These are phyloP conservation scores for Entonaema liquescens DNA, from an alignment of 495 filamentous ascomycete species.

Conservation along the genomic window DNA sequence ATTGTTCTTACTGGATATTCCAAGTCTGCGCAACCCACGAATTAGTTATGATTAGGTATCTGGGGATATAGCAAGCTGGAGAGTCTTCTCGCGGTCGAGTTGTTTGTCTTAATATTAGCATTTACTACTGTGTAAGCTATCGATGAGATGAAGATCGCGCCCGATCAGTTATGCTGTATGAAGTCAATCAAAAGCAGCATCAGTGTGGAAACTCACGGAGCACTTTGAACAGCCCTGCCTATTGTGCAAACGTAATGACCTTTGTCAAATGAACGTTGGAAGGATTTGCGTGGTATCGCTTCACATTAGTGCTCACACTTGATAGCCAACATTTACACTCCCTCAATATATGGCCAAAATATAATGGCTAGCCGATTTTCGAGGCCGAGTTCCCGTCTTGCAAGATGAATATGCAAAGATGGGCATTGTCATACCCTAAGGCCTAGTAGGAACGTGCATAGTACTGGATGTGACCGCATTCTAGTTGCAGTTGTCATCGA, in stretches of 20 bases:
- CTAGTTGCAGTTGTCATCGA: slow-evolving; percentile 9
- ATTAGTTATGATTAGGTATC: background rate
- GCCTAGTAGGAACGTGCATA: background rate
- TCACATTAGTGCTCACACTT: background rate
- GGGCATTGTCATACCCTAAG: slow-evolving; percentile 4
- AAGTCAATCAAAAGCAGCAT: background rate
- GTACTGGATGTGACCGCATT: slow-evolving; percentile 8
- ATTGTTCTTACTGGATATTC: background rate
- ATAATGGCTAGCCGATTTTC: background rate
- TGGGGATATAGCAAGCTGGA: background rate
- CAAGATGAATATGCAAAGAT: background rate
- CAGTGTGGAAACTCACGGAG: background rate
- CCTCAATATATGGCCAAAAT: background rate
- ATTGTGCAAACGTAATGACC: background rate
- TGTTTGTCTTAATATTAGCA: background rate
- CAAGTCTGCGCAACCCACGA: background rate
- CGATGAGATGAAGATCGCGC: background rate
- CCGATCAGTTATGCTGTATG: background rate
- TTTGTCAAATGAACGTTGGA: background rate
- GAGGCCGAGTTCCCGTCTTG: background rate
- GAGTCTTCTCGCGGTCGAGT: background rate
- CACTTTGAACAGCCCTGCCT: background rate
- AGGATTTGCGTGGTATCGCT: background rate
- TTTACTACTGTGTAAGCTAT: background rate
- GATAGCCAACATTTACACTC: background rate